Evolutionary conservation across 768 basidiomycete species (phyloP).

Genomic region (Lentinula sp.): DNA sequence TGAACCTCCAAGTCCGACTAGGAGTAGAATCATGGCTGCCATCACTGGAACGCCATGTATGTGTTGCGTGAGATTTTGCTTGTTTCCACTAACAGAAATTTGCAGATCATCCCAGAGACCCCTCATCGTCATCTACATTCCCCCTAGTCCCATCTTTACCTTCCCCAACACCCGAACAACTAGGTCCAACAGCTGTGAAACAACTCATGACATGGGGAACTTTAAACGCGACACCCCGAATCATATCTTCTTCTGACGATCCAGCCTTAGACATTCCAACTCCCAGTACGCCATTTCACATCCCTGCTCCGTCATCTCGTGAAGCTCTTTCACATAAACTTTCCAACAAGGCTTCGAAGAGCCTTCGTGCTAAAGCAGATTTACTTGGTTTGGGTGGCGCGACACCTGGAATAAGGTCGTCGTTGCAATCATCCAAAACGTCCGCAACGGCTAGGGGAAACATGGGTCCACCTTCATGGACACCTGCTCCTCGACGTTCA

Average conservation of each 20-base stretch:
- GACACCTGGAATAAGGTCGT: conserved; percentile 25
- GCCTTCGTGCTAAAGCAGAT: conserved; percentile 71
- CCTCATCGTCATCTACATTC: conserved; percentile 42
- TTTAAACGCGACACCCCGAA: conserved; percentile 83
- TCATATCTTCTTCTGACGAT: conserved; percentile 64
- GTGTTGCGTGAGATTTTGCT: conserved; percentile 20
- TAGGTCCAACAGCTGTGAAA: conserved; percentile 79
- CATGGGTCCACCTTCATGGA: conserved; percentile 82
- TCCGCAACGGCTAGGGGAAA: conserved; percentile 31
- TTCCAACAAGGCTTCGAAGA: conserved; percentile 76
- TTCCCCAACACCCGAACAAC: conserved; percentile 76
- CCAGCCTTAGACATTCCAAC: conserved; percentile 33
- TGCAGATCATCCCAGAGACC: conserved; percentile 59
- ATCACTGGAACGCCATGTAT: conserved; percentile 89
- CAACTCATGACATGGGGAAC: conserved; percentile 99
- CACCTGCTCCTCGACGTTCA: conserved; percentile 47
- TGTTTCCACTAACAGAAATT: not conserved
- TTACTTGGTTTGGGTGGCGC: conserved; percentile 40
- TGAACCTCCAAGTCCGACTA: conserved; percentile 81
- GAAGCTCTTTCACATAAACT: conserved; percentile 80
- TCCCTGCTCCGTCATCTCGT: conserved; percentile 70
- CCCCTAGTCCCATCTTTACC: conserved; percentile 81
- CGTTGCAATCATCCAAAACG: conserved; percentile 25
- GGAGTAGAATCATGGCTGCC: conserved; percentile 87
- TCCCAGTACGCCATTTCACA: conserved; percentile 66